Evolutionary conservation across 169 alveolate species (phyloP), one percentile per base, ranked within the genome.

Genomic region (Babesia sp.): DNA sequence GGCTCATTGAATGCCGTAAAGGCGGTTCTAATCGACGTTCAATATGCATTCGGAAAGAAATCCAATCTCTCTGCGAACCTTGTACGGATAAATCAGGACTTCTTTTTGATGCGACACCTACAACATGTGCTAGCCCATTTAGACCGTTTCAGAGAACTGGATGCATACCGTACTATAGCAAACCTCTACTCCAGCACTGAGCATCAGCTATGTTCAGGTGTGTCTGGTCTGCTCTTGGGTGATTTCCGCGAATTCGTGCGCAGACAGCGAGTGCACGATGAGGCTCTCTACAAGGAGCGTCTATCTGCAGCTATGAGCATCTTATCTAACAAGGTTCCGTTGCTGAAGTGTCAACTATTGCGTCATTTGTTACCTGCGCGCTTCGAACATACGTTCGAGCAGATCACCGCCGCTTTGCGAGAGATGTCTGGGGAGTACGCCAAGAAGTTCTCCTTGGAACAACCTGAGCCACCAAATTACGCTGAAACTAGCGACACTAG

Each of bases 191-290:
- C 57, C 12, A 45, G 11, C 18, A 16, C 59, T 18, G 70, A 69
- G 58, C 55, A 29, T 31, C 70, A 55, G 24, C 28, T 69, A 2
- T 56, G 70, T 22, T 20, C 79, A 6, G 45, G 36, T n/a, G 41
- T 69, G 9, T 22, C 59, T 5, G 36, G 41, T 16, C 33, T 69
- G 28, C 57, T 69, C 26, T 8, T 58, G 61, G 69, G 45, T 6
- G 79, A 69, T 48, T 69, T 69, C 53, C 55, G 20, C 6, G 57
- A 54, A 33, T 69, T 69, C 36, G 9, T 69, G 3, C 59, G 59
- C 33, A 69, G 54, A 54, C 79, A 69, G 39, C 8, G 12, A 26
- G 12, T 3, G 28, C 79, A 69, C 31, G 59, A 69, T 29, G 57
- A 64, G 3, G 63, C 16, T 2, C 44, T 31, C 18, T 64, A 64